Base-by-base conservation (phyloP, 1,284 basidiomycete species). In the Takashimella koratensis region DNA sequence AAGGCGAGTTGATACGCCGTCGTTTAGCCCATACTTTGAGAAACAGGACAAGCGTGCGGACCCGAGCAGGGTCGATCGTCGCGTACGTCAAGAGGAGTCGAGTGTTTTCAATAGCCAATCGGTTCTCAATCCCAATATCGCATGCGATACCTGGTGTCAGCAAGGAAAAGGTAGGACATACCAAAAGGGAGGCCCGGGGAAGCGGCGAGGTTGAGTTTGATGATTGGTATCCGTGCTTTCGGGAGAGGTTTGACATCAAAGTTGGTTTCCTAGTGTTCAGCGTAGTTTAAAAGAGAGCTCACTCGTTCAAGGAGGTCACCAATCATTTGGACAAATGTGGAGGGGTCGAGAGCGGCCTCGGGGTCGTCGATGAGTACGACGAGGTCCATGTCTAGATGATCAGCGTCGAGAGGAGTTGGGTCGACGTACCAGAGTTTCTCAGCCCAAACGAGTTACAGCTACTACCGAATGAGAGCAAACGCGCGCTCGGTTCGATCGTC, bases 11-110 rank as follows among this genome's bases (percentile, higher is more conserved):
- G 77, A 98, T 96, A 83, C 96, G 94, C 77, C 90, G 83, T 73
- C 94, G 83, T 79, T 98, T 98, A 68, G 91, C 91, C 95, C 95
- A 98, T 27, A 98, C 92, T 81, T 98, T 98, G 70, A 98, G 83
- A 78, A 98, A 98, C 53, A 98, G 82, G 43, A 98, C 95, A 74
- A 98, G 81, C 0, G 92, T 94, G 59, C 94, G 83, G 52, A 98
- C 86, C 62, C 95, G 84, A 36, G 89, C 87, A 13, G 94, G 92
- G 76, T 98, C 95, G 64, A 98, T 86, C 81, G 93, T 93, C 63
- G 95, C 94, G 76, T 98, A 98, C 68, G 91, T 98, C 81, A 96
- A 87, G 55, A 98, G 81, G 58, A 98, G 78, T 46, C 96, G 84
- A 44, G 95, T 98, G 75, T 98, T 98, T 78, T 98, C 95, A 56